Evolutionary conservation across 2,329 filamentous ascomycete species (phyloP).

Genomic region (Scleromitrula shiraiana): DNA sequence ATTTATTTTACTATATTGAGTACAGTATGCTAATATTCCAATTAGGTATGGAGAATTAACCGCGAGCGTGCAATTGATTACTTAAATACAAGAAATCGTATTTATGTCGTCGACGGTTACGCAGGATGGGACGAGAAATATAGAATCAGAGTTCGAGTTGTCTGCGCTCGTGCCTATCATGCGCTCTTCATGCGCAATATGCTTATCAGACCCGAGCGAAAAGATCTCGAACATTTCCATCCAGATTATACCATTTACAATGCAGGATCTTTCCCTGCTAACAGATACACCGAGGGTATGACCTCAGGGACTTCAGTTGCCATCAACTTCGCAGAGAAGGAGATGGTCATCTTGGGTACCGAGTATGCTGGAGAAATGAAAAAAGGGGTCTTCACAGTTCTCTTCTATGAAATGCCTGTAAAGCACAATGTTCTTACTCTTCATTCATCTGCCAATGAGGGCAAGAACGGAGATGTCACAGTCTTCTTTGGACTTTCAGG

Average conservation of each 20-base stretch:
- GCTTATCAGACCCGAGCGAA: slow-evolving; percentile 86
- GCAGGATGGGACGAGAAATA: slow-evolving; percentile 99
- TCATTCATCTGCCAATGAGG: slow-evolving; percentile 98
- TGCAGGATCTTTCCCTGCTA: slow-evolving; percentile 94
- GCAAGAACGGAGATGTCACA: slow-evolving; percentile 86
- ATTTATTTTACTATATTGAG: not conserved
- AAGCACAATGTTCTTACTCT: slow-evolving; percentile 99
- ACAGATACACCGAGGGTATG: slow-evolving; percentile 97
- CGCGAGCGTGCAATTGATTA: slow-evolving; percentile 98
- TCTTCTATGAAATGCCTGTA: slow-evolving; percentile 99
- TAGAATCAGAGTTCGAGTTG: slow-evolving; percentile 92
- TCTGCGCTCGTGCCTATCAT: slow-evolving; percentile 98
- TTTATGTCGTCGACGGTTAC: slow-evolving; percentile 96
- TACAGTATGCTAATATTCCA: slow-evolving; percentile 12
- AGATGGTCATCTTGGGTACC: slow-evolving; percentile 99
- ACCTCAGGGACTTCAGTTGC: slow-evolving; percentile 95
- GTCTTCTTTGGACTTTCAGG: slow-evolving; percentile 99
- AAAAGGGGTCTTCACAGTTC: slow-evolving; percentile 96
- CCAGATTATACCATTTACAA: slow-evolving; percentile 99
- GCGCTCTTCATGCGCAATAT: slow-evolving; percentile 99
- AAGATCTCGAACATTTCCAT: slow-evolving; percentile 95
- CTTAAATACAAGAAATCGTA: slow-evolving; percentile 96
- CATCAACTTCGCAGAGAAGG: slow-evolving; percentile 98
- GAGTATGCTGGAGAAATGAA: slow-evolving; percentile 98
- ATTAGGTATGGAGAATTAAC: slow-evolving; percentile 98